These are phyloP conservation scores for Cylindrotheca closterium DNA, from an alignment of 108 stramenopile species.

Conservation along the genomic window DNA sequence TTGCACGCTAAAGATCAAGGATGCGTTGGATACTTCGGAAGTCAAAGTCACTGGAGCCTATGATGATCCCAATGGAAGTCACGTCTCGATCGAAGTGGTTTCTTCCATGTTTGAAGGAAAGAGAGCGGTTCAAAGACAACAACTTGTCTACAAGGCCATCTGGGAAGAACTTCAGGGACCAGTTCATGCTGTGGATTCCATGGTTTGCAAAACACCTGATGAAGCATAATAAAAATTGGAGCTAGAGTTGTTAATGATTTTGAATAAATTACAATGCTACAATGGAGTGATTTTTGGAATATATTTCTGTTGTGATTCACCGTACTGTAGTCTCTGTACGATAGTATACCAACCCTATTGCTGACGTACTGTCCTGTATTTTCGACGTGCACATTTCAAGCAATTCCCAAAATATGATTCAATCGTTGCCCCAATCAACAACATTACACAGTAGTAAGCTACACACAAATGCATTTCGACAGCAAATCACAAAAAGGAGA, in stretches of 20 bases:
- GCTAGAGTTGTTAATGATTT: neutral
- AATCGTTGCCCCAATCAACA: neutral
- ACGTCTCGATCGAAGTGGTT: slow-evolving; percentile 84
- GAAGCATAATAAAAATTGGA: slow-evolving; percentile 29
- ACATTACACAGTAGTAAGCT: neutral
- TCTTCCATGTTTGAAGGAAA: slow-evolving; percentile 82
- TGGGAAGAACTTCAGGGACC: slow-evolving; percentile 91
- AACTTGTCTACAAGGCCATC: slow-evolving; percentile 92
- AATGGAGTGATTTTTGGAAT: neutral
- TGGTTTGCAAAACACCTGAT: slow-evolving; percentile 88
- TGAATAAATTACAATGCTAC: neutral
- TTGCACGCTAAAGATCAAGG: slow-evolving; percentile 70
- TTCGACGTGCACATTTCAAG: no score
- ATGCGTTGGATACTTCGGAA: slow-evolving; percentile 67
- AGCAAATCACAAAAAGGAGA: neutral
- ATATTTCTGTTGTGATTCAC: neutral
- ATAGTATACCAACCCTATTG: no score
- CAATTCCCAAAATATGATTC: no score
- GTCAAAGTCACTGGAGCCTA: slow-evolving; percentile 77
- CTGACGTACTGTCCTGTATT: no score
- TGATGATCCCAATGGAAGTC: slow-evolving; percentile 92
- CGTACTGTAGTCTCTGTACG: neutral
- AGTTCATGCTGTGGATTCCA: slow-evolving; percentile 90
- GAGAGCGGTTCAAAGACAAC: slow-evolving; percentile 82
- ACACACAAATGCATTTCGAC: neutral